Evolutionary conservation across 768 basidiomycete species (phyloP).

Genomic region (Pisolithus albus): DNA sequence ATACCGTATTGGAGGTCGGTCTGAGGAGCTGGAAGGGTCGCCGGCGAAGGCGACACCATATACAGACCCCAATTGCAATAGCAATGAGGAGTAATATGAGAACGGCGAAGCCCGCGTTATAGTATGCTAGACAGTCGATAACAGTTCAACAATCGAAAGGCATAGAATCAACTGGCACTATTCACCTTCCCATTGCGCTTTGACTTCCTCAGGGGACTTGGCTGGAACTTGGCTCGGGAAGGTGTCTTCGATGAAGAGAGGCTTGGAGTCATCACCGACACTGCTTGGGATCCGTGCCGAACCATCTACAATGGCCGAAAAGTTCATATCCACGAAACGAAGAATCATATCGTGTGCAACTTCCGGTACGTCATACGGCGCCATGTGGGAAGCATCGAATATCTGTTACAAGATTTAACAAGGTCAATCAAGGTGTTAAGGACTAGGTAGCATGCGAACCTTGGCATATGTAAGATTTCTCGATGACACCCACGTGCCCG

Average conservation of each 20-base stretch:
- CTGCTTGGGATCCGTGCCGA: slow-evolving; percentile 76
- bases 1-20: background rate
- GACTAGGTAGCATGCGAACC: slow-evolving; percentile 31
- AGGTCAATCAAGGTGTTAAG: background rate
- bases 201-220: slow-evolving; percentile 69
- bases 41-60: slow-evolving; percentile 61
- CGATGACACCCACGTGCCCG: slow-evolving; percentile 86
- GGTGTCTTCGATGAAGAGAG: slow-evolving; percentile 44
- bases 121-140: slow-evolving; percentile 58
- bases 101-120: slow-evolving; percentile 85
- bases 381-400: slow-evolving; percentile 96
- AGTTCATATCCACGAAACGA: slow-evolving; percentile 92
- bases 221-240: slow-evolving; percentile 31
- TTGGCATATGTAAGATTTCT: slow-evolving; percentile 92
- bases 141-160: background rate
- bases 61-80: slow-evolving; percentile 40
- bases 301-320: slow-evolving; percentile 70
- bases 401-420: slow-evolving; percentile 40
- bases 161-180: background rate
- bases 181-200: slow-evolving; percentile 88
- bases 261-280: slow-evolving; percentile 68
- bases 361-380: slow-evolving; percentile 77
- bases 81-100: slow-evolving; percentile 72
- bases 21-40: slow-evolving; percentile 21
- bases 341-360: slow-evolving; percentile 97